These are phyloP conservation scores for Asterophora parasitica DNA, from an alignment of 768 basidiomycete genomes.

Conservation along the genomic window DNA sequence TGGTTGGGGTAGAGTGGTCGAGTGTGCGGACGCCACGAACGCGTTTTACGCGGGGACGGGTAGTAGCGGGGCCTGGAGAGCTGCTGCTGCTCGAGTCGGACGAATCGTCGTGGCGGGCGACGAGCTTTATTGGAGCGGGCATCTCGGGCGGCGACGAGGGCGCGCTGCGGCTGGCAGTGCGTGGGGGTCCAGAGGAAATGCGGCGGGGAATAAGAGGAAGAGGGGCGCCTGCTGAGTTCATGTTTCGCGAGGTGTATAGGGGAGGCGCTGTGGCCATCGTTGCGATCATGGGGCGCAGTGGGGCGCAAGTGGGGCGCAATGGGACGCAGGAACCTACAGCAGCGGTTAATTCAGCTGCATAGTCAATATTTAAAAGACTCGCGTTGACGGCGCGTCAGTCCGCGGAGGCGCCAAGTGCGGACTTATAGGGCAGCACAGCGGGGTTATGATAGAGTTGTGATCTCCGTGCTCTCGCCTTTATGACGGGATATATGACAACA, in stretches of 20 bases:
- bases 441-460: too few relatives aligned
- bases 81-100: constrained; percentile 28
- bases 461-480: too few relatives aligned
- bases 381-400: neutral
- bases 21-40: constrained; percentile 29
- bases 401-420: constrained; percentile 10
- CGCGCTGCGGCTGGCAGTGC: constrained; percentile 13
- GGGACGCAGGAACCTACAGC: too few relatives aligned
- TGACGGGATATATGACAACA: neutral
- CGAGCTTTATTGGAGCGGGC: constrained; percentile 22
- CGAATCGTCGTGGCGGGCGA: constrained; percentile 25
- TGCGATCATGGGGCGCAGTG: constrained; percentile 35
- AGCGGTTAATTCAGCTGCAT: too few relatives aligned
- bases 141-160: constrained; percentile 18
- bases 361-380: too few relatives aligned
- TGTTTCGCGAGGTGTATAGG: constrained; percentile 27
- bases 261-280: constrained; percentile 33
- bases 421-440: neutral
- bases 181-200: constrained; percentile 26
- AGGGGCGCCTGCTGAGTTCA: constrained; percentile 54
- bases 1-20: constrained; percentile 41
- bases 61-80: constrained; percentile 30
- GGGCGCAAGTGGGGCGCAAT: too few relatives aligned
- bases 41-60: constrained; percentile 33
- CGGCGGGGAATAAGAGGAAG: constrained; percentile 65